Conservation (phyloP, 192 early-diverging fungal genomes). For the Oehlia diaphana region DNA sequence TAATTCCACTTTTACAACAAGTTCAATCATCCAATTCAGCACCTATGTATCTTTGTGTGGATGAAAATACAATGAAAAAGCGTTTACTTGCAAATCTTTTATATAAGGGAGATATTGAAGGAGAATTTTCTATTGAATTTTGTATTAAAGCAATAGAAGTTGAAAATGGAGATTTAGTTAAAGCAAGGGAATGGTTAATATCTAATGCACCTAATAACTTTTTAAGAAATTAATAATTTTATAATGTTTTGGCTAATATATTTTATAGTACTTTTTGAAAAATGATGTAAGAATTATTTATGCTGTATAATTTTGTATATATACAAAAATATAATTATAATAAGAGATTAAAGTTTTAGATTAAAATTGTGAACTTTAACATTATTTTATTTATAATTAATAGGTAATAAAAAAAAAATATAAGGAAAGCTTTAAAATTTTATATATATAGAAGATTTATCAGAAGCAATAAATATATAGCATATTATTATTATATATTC, state of each 20-base stretch:
- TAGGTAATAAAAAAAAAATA: no score
- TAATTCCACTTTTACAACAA: slow-evolving; percentile 53
- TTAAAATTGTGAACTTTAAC: no score
- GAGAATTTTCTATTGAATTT: slow-evolving; percentile 56
- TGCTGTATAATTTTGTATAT: no score
- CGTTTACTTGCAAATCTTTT: slow-evolving; percentile 49
- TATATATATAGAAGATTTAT: no score
- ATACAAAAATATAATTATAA: no score
- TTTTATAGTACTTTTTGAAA: background rate
- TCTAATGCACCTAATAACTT: slow-evolving; percentile 17
- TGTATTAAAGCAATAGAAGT: slow-evolving; percentile 66
- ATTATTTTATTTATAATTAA: no score
- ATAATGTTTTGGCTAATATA: background rate
- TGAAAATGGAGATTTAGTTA: slow-evolving; percentile 50
- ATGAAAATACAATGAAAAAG: slow-evolving; percentile 52
- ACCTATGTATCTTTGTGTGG: slow-evolving; percentile 62
- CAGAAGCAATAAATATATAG: no score
- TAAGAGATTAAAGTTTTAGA: no score
- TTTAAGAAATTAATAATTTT: background rate
- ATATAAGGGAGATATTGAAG: slow-evolving; percentile 25
- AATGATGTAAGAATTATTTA: no score
- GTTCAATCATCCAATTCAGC: slow-evolving; percentile 31
- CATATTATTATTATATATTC: no score
- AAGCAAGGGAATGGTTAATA: slow-evolving; percentile 59
- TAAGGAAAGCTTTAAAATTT: no score